Conservation (phyloP, 805 yeast species). For the Candida awuae region DNA sequence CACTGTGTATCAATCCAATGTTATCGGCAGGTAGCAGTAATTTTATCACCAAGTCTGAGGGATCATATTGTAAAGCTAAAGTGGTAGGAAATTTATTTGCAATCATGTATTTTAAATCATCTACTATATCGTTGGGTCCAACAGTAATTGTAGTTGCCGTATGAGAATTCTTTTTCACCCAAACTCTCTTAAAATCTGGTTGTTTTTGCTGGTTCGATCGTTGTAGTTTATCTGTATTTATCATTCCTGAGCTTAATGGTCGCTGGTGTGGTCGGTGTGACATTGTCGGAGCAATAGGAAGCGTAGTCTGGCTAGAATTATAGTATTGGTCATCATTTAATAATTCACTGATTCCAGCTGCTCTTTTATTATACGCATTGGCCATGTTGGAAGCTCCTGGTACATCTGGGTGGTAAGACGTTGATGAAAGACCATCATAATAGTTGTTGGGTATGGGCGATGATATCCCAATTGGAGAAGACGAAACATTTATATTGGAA, state of each 20-base stretch:
- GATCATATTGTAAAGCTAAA: constrained; percentile 51
- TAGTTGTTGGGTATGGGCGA: not conserved
- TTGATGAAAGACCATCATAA: not conserved
- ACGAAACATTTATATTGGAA: not conserved
- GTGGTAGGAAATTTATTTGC: constrained; percentile 61
- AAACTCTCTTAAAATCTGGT: constrained; percentile 31
- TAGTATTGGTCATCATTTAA: no score
- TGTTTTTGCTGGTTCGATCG: not conserved
- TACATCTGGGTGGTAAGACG: not conserved
- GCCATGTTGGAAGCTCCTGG: not conserved
- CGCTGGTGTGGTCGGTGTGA: no score
- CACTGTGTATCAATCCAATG: not conserved
- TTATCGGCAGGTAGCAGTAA: constrained; percentile 15
- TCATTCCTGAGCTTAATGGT: not conserved
- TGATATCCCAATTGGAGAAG: not conserved
- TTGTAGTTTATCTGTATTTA: not conserved
- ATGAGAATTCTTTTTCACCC: constrained; percentile 45
- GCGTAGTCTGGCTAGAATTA: no score
- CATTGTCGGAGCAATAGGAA: no score
- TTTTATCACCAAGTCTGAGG: constrained; percentile 51
- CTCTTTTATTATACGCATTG: no score
- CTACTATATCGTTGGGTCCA: constrained; percentile 58
- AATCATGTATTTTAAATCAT: constrained; percentile 68
- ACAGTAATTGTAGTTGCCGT: constrained; percentile 67
- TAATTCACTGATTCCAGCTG: no score